Evolutionary conservation across 2,329 filamentous ascomycete genomes (phyloP), one percentile per base, ranked within the genome.

Genomic region (Chrysoporthe deuterocubensis): DNA sequence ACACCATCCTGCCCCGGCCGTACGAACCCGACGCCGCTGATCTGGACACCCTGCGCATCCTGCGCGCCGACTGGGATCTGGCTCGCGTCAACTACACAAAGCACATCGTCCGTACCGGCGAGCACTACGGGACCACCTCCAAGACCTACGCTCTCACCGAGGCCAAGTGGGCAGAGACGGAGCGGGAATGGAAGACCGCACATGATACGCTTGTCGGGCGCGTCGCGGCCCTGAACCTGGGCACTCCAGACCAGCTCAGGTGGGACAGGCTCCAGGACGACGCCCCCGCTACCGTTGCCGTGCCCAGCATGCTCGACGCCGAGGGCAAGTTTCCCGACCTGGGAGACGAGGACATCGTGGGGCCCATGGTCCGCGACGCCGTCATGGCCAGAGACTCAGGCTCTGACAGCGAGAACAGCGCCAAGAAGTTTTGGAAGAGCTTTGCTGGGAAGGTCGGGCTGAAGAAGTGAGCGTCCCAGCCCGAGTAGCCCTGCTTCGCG

Each of bases 271-370:
- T 74, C 68, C 78, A 87, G 54, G 85, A 88, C 65, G 80, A 85
- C 67, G 81, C 89, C 42, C 83, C 90, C 54, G 87, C 87, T 68
- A 87, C 87, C 66, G 88, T 94, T 71, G 87, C 87, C 67, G 88
- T 94, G 71, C 91, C 91, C 0, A 85, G 87, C 37, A 86, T 94
- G 72, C 83, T 90, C 70, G 89, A 92, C 75, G 84, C 90, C 75
- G 85, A 91, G 70, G 91, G 92, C 75, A 97, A 97, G 78, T 97
- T 97, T 74, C 94, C 94, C 34, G 89, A 90, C 73, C 87, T 95
- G 43, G 94, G 94, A 64, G 94, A 97, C 74, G 91, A 94, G 73
- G 94, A 97, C 78, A 96, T 97, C 76, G 93, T 97, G 57, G 94
- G 94, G 1, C 94, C 94, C 7, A 97, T 97, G 94, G 88, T 89